Percentiles rank a stretch among this genome's conserved stretches.
These are phyloP conservation scores for Priceomyces fermenticarens DNA, from an alignment of 805 yeast species.

Conservation along the genomic window DNA sequence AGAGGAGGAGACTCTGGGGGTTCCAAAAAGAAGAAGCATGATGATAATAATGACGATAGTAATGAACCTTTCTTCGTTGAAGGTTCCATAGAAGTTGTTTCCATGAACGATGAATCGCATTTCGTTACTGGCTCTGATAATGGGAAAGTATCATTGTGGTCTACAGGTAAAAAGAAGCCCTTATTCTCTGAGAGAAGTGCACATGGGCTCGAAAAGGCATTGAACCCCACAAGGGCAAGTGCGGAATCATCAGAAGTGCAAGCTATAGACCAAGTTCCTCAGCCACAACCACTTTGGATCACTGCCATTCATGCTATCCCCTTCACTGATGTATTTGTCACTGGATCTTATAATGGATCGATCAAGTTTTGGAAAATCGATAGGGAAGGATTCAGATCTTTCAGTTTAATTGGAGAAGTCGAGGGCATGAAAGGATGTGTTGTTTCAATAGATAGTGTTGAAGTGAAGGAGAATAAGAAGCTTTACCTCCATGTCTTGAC, in stretches of 20 bases:
- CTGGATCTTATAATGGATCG: slow-evolving; percentile 86
- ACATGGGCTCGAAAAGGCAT: slow-evolving; percentile 65
- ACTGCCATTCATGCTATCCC: slow-evolving; percentile 82
- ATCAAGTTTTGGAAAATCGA: slow-evolving; percentile 76
- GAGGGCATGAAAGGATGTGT: slow-evolving; percentile 67
- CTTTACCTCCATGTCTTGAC: slow-evolving; percentile 57
- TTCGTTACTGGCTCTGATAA: slow-evolving; percentile 95
- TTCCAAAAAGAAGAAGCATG: slow-evolving; percentile 32
- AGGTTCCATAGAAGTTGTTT: slow-evolving; percentile 86
- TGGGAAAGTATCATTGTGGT: slow-evolving; percentile 89
- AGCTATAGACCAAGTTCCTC: slow-evolving; percentile 55
- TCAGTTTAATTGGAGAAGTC: slow-evolving; percentile 55
- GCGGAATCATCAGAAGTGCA: slow-evolving; percentile 55
- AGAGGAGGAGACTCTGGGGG: slow-evolving; percentile 76
- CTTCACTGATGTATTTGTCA: slow-evolving; percentile 74
- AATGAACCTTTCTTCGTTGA: slow-evolving; percentile 51
- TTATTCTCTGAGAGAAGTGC: slow-evolving; percentile 63
- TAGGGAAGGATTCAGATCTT: slow-evolving; percentile 55
- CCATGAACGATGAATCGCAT: slow-evolving; percentile 89
- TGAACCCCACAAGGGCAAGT: slow-evolving; percentile 39
- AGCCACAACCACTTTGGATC: slow-evolving; percentile 78
- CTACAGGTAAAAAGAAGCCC: slow-evolving; percentile 86
- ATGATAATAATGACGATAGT: slow-evolving; percentile 13
- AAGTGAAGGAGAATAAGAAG: slow-evolving; percentile 49
- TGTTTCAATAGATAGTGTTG: slow-evolving; percentile 58